A percentile compares a stretch with the other conserved stretches of the same genome.
Evolutionary conservation across 2,329 filamentous ascomycete species (phyloP).

Genomic region (Cucurbitaria berberidis): DNA sequence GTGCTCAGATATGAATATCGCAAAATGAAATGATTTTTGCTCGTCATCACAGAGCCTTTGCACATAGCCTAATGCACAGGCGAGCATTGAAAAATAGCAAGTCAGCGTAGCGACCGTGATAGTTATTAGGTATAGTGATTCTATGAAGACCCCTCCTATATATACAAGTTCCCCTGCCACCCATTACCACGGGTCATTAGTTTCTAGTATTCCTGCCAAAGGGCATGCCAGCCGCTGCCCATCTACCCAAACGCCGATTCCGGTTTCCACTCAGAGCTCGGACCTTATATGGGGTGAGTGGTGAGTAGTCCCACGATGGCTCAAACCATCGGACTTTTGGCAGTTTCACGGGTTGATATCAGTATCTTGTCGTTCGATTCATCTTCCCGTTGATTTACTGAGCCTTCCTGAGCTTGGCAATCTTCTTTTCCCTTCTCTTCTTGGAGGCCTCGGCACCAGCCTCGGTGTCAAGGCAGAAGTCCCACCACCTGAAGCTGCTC

Average conservation of each 20-base stretch:
- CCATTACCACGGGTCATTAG: conserved; percentile 32
- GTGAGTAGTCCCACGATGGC: background rate
- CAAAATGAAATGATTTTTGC: too few species aligned
- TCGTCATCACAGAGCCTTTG: too few species aligned
- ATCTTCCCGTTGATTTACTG: conserved; percentile 29
- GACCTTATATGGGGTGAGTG: conserved; percentile 8
- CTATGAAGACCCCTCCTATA: conserved; percentile 26
- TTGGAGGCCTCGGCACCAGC: conserved; percentile 85
- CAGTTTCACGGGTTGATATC: background rate
- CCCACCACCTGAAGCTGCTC: conserved; percentile 99
- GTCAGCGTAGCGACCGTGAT: conserved; percentile 30
- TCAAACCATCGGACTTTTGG: background rate
- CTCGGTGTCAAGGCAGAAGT: conserved; percentile 92
- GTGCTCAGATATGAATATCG: background rate
- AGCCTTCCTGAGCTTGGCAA: conserved; percentile 64
- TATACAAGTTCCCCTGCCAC: conserved; percentile 28
- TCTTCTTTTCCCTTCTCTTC: conserved; percentile 79
- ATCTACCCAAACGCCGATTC: conserved; percentile 32
- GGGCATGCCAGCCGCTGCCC: conserved; percentile 18
- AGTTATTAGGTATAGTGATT: conserved; percentile 37
- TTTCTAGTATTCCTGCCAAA: conserved; percentile 21
- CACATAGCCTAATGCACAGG: background rate
- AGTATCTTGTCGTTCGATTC: background rate
- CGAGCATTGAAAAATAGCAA: background rate
- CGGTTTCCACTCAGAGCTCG: conserved; percentile 11